Percentiles rank a stretch among this genome's conserved stretches.
These are phyloP conservation scores for Alternaria sp. DNA, from an alignment of 2,329 filamentous ascomycete species.

Conservation along the genomic window DNA sequence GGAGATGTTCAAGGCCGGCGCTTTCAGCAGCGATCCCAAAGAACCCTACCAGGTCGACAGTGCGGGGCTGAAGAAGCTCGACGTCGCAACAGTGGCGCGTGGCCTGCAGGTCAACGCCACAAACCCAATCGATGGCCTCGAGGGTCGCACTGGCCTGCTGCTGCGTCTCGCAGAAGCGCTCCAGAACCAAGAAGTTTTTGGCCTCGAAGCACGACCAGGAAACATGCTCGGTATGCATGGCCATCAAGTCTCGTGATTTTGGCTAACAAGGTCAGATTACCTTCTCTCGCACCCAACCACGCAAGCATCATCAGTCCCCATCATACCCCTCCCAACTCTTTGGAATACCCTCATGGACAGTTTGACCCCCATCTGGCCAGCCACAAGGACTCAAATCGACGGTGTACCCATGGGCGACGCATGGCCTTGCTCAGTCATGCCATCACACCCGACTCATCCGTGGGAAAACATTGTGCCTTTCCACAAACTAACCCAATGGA, in stretches of 20 bases:
- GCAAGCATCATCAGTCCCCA: conserved; percentile 85
- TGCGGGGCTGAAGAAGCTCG: conserved; percentile 77
- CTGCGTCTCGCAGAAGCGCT: conserved; percentile 79
- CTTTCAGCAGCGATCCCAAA: conserved; percentile 82
- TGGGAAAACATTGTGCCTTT: conserved; percentile 90
- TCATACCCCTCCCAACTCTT: conserved; percentile 84
- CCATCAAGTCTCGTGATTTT: conserved; percentile 15
- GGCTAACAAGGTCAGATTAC: conserved; percentile 69
- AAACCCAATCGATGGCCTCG: conserved; percentile 84
- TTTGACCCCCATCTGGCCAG: conserved; percentile 86
- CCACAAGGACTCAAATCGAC: conserved; percentile 85
- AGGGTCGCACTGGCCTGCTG: conserved; percentile 83
- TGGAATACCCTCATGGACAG: conserved; percentile 93
- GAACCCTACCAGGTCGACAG: conserved; percentile 93
- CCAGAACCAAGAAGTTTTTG: conserved; percentile 84
- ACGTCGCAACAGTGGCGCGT: conserved; percentile 75
- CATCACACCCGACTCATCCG: conserved; percentile 72
- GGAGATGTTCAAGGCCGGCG: conserved; percentile 93
- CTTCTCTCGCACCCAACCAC: conserved; percentile 92
- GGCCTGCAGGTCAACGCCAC: conserved; percentile 84
- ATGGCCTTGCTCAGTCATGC: conserved; percentile 89
- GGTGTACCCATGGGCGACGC: conserved; percentile 90
- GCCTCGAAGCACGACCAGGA: conserved; percentile 82
- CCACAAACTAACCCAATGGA: conserved; percentile 91
- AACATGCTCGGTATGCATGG: conserved; percentile 81